Evolutionary conservation across 768 basidiomycete genomes (phyloP).

Genomic region (Boletus speciosus): DNA sequence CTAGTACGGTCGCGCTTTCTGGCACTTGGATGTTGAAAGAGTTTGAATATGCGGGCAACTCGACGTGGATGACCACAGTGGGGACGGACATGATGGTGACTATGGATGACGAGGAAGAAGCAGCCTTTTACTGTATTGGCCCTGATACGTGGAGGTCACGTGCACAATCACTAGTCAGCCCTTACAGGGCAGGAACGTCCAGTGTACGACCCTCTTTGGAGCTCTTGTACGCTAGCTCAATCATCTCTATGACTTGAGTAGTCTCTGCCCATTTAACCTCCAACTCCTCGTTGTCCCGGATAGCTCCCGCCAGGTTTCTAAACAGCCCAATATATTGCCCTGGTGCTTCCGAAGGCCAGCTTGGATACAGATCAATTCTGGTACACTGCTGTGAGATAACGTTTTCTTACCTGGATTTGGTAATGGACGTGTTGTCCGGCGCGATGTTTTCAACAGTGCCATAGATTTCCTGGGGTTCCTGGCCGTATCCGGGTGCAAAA

Average conservation of each 20-base stretch:
- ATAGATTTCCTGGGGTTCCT: slow-evolving; percentile 60
- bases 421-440: slow-evolving; percentile 38
- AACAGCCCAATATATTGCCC: slow-evolving; percentile 63
- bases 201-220: slow-evolving; percentile 56
- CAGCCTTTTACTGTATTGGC: background rate
- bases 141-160: slow-evolving; percentile 33
- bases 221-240: slow-evolving; percentile 70
- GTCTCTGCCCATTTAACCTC: slow-evolving; percentile 75
- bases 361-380: slow-evolving; percentile 27
- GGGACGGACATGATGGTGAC: slow-evolving; percentile 26
- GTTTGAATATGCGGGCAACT: slow-evolving; percentile 70
- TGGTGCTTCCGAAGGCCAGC: slow-evolving; percentile 59
- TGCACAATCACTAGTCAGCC: slow-evolving; percentile 1
- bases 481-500: slow-evolving; percentile 47
- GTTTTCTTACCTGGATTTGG: slow-evolving; percentile 32
- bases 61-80: slow-evolving; percentile 50
- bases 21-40: slow-evolving; percentile 59
- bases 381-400: slow-evolving; percentile 22
- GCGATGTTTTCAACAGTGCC: slow-evolving; percentile 58
- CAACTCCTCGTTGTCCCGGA: slow-evolving; percentile 50
- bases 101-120: background rate
- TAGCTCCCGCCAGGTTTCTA: slow-evolving; percentile 61
- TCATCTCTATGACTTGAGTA: slow-evolving; percentile 66
- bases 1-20: slow-evolving; percentile 46
- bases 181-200: slow-evolving; percentile 22